Evolutionary conservation across 495 filamentous ascomycete species (phyloP), one percentile per base, ranked within the genome.

Genomic region (Penicillium canescens): DNA sequence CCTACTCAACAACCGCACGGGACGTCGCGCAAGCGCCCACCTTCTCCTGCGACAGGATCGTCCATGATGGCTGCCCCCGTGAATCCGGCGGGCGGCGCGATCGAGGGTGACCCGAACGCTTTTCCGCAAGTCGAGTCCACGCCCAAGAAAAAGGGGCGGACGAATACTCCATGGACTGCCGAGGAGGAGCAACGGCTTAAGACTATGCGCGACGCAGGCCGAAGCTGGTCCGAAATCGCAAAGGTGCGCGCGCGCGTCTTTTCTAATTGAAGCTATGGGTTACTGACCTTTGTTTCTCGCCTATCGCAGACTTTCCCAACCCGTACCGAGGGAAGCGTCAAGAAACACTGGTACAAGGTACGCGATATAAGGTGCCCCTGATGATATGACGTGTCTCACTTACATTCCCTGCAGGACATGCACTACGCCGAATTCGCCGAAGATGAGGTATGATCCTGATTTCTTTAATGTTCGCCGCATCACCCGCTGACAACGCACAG

Each of bases 341-440:
- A 98, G 80, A 98, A 98, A 76, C 94, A 98, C 70, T 98, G 94
- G 94, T 98, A 98, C 69, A 98, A 98, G 82, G 92, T 92, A 78
- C 46, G 46, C 33, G 46, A 46, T 38, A 46, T 57, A 43, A 43
- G 60, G 52, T n/a, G 8, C 52, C 39, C 53, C 23, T 5, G 37
- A 16, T 46, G 31, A 36, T 31, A 40, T 45, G 31, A 44, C 44
- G 11, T 4, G 36, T 46, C 18, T 53, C 61, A 46, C 65, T 76
- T 42, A 80, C 50, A 52, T 21, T 41, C 20, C 45, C 40, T 45
- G 35, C 59, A 86, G 92, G 94, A 98, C 63, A 98, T 98, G 94
- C 94, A 98, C 65, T 98, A 98, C 70, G 94, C 94, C 48, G 94
- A 98, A 67, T 98, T 98, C 65, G 94, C 89, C 42, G 94, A 97